Conservation (phyloP, 768 basidiomycete species). For the Floccularia luteovirens region DNA sequence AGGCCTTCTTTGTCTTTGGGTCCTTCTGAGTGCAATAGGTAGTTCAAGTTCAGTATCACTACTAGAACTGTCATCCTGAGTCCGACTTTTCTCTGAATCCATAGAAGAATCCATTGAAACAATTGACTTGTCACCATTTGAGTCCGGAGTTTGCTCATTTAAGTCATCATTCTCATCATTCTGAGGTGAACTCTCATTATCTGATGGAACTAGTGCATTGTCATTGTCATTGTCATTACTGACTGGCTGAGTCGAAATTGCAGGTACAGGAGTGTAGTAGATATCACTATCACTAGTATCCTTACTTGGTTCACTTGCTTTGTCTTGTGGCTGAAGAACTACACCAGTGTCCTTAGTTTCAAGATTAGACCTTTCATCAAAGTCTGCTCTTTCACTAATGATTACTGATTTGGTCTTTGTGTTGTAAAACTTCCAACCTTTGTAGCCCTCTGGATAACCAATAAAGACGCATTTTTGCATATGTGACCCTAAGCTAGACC, state of each 20-base stretch:
- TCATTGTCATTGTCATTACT: neutral
- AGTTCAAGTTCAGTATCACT: no score
- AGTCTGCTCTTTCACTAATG: conserved; percentile 18
- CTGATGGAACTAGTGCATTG: neutral
- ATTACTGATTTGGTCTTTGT: conserved; percentile 16
- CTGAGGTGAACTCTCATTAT: neutral
- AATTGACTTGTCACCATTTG: no score
- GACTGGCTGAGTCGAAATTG: no score
- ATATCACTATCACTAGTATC: no score
- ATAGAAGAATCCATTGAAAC: no score
- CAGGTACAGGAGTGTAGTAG: no score
- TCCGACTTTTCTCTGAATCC: no score
- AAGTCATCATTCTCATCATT: neutral
- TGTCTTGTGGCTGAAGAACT: neutral
- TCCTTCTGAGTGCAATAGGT: neutral
- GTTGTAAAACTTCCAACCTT: conserved; percentile 27
- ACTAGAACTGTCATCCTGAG: neutral
- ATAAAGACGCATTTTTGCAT: conserved; percentile 26
- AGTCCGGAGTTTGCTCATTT: no score
- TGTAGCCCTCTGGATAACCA: conserved; percentile 22
- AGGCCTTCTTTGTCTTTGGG: neutral
- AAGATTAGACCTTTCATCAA: conserved; percentile 23
- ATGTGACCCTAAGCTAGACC: conserved; percentile 15
- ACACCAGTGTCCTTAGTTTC: conserved; percentile 4
- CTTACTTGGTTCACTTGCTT: no score